These are phyloP conservation scores for Penicillium cosmopolitanum DNA, from an alignment of 495 filamentous ascomycete genomes.

Conservation along the genomic window DNA sequence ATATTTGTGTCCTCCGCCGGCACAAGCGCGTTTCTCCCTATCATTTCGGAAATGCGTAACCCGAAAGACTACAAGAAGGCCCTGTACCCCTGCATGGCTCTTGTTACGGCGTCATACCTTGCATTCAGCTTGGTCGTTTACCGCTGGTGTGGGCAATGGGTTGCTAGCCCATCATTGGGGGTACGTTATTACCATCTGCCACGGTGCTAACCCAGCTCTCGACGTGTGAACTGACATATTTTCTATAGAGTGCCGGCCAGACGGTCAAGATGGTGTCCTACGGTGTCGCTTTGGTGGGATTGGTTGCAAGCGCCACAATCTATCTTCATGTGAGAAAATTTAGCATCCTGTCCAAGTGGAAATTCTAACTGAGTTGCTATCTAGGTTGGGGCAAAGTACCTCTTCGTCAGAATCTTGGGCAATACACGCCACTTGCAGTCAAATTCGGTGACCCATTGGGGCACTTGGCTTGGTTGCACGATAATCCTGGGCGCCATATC, in stretches of 20 bases:
- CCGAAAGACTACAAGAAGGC: slow-evolving; percentile 67
- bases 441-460: slow-evolving; percentile 44
- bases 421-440: slow-evolving; percentile 56
- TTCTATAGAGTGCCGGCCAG: slow-evolving; percentile 53
- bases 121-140: slow-evolving; percentile 59
- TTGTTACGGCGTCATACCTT: slow-evolving; percentile 65
- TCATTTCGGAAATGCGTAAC: slow-evolving; percentile 75
- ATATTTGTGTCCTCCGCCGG: slow-evolving; percentile 54
- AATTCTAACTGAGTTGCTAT: not conserved
- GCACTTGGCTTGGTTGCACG: slow-evolving; percentile 58
- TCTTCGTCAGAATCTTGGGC: slow-evolving; percentile 60
- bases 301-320: slow-evolving; percentile 55
- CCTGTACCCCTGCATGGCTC: slow-evolving; percentile 59
- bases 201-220: not conserved
- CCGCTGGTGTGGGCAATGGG: slow-evolving; percentile 66
- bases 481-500: slow-evolving; percentile 56
- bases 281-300: slow-evolving; percentile 70
- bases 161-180: slow-evolving; percentile 70
- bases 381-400: slow-evolving; percentile 55
- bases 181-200: slow-evolving; percentile 9
- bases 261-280: slow-evolving; percentile 68
- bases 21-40: slow-evolving; percentile 68
- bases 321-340: slow-evolving; percentile 53
- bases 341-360: not conserved
- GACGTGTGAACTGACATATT: not conserved